Evolutionary conservation across 805 yeast genomes (phyloP).

Genomic region (Alloascoidea hylecoeti): DNA sequence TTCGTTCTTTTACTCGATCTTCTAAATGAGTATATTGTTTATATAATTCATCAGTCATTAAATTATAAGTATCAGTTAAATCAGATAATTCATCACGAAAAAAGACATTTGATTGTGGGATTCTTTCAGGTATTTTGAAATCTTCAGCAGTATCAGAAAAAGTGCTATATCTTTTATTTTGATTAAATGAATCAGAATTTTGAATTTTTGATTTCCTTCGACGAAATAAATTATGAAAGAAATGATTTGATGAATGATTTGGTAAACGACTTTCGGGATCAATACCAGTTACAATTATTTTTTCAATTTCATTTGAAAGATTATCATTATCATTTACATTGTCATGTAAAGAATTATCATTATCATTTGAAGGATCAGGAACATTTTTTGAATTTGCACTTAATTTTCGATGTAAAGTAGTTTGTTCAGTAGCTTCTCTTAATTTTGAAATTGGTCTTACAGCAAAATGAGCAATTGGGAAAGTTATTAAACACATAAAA

Average conservation of each 20-base stretch:
- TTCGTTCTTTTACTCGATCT: constrained; percentile 76
- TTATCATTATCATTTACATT: background rate
- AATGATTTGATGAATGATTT: background rate
- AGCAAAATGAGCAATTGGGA: constrained; percentile 74
- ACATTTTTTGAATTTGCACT: background rate
- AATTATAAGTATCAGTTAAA: constrained; percentile 76
- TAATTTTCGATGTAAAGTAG: background rate
- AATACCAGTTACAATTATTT: background rate
- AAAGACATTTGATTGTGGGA: constrained; percentile 33
- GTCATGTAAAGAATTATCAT: background rate
- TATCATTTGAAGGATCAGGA: background rate
- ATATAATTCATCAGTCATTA: constrained; percentile 80
- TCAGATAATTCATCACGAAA: constrained; percentile 81
- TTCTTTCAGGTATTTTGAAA: constrained; percentile 13
- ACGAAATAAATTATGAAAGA: constrained; percentile 4
- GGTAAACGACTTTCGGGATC: background rate
- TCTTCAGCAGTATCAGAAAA: constrained; percentile 8
- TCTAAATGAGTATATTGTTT: constrained; percentile 76
- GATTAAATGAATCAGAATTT: background rate
- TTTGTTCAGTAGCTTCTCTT: constrained; percentile 57
- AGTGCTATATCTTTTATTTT: background rate
- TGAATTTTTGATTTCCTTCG: background rate
- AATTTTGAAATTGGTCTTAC: constrained; percentile 71
- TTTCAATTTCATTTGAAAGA: background rate
- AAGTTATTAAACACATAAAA: constrained; percentile 58